Conservation (phyloP, 768 basidiomycete genomes). For the Pseudohyphozyma bogoriensis region DNA sequence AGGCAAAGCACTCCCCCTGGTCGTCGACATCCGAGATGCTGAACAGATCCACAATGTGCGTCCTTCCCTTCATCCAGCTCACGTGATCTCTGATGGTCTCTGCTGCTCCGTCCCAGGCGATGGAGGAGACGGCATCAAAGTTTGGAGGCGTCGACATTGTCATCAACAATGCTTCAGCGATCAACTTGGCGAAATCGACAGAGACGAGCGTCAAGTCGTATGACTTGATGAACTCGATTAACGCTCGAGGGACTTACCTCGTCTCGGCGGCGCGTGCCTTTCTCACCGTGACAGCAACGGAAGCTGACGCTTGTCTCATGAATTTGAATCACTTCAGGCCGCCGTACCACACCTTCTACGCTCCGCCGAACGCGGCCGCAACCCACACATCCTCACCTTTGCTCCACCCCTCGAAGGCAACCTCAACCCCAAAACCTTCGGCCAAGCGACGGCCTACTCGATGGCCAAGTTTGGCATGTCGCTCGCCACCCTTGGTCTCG, state of each 20-base stretch:
- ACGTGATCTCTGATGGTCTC: not conserved
- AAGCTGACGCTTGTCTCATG: too few species aligned
- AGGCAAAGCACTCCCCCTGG: slow-evolving; percentile 2
- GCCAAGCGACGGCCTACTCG: not conserved
- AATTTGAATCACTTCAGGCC: not conserved
- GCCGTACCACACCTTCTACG: slow-evolving; percentile 8
- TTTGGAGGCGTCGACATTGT: slow-evolving; percentile 16
- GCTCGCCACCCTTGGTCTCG: slow-evolving; percentile 2
- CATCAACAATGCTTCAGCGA: slow-evolving; percentile 16
- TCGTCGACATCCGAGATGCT: slow-evolving; percentile 7
- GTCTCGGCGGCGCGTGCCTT: not conserved
- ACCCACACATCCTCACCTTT: slow-evolving; percentile 16
- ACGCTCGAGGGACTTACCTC: slow-evolving; percentile 8
- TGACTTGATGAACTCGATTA: slow-evolving; percentile 9
- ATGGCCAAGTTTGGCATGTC: slow-evolving; percentile 14
- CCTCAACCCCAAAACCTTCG: not conserved
- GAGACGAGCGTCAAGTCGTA: slow-evolving; percentile 6
- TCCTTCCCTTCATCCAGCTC: not conserved
- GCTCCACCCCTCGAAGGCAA: slow-evolving; percentile 4
- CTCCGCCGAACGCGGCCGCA: not conserved
- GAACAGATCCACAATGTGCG: slow-evolving; percentile 1
- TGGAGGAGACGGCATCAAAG: slow-evolving; percentile 1
- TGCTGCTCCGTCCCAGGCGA: not conserved
- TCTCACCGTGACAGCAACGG: too few species aligned
- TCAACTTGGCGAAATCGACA: not conserved